Evolutionary conservation across 2,329 filamentous ascomycete species (phyloP).

Genomic region (Paraphaeosphaeria minitans): DNA sequence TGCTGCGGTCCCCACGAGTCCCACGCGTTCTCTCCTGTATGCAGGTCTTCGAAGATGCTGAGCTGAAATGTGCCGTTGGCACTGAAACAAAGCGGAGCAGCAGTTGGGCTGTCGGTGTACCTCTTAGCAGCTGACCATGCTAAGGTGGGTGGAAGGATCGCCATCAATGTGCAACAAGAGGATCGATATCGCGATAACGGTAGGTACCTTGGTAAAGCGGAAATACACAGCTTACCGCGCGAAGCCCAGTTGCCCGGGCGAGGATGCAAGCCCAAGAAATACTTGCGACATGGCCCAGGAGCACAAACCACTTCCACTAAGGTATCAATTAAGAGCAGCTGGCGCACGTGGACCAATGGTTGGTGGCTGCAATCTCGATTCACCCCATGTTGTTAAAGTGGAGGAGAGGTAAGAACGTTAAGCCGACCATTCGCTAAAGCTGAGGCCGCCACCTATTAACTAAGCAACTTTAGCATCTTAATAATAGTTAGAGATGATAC

Average conservation of each 20-base stretch:
- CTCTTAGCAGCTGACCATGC: slow-evolving; percentile 12
- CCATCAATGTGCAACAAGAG: neutral
- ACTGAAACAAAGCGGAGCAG: slow-evolving; percentile 11
- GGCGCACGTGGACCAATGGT: neutral
- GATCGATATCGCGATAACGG: neutral
- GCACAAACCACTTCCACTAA: neutral
- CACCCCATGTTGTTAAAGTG: neutral
- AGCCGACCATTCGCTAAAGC: too few relatives aligned
- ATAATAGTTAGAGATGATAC: too few relatives aligned
- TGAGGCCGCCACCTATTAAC: too few relatives aligned
- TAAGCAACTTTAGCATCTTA: too few relatives aligned
- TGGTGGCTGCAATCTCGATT: slow-evolving; percentile 3
- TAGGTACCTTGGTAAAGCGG: too few relatives aligned
- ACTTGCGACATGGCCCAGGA: slow-evolving; percentile 2
- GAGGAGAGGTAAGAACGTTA: neutral
- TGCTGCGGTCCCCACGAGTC: slow-evolving; percentile 51
- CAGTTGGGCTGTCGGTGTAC: slow-evolving; percentile 5
- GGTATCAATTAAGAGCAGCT: neutral
- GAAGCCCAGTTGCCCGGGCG: neutral
- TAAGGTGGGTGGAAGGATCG: neutral
- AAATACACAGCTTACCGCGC: neutral
- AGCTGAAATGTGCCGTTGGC: slow-evolving; percentile 51
- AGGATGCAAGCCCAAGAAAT: neutral
- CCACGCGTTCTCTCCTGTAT: slow-evolving; percentile 63
- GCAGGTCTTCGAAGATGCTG: slow-evolving; percentile 69